phyloP scores from a whole-genome alignment of 768 basidiomycete genomes.

The Macrolepiota dolichaula region DNA sequence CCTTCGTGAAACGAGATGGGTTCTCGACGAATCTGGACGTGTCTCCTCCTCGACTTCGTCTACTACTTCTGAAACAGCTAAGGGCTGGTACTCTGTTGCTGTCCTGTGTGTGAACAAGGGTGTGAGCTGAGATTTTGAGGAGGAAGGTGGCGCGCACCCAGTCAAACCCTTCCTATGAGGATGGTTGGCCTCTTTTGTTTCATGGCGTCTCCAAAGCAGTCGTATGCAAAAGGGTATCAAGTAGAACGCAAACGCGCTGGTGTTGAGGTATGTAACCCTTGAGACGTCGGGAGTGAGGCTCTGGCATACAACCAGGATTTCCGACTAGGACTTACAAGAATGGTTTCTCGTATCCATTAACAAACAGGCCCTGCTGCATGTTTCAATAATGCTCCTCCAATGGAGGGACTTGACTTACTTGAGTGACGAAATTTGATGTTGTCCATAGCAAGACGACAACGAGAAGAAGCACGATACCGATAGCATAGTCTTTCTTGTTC shows the following conservation, averaged over 20 bases:
- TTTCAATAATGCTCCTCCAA: background rate
- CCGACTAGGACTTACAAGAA: conserved; percentile 55
- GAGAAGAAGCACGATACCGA: conserved; percentile 69
- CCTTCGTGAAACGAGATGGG: background rate
- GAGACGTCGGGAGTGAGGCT: background rate
- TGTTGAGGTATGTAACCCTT: conserved; percentile 74
- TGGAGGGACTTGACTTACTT: conserved; percentile 38
- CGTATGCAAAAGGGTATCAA: conserved; percentile 28
- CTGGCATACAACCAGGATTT: background rate
- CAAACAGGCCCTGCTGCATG: conserved; percentile 40
- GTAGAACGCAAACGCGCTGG: conserved; percentile 68
- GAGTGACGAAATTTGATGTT: conserved; percentile 80
- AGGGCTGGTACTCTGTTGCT: conserved; percentile 22
- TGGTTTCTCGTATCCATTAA: conserved; percentile 79
- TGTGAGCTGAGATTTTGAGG: background rate
- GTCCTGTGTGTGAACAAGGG: conserved; percentile 6
- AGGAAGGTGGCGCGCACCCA: background rate
- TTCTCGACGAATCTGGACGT: background rate
- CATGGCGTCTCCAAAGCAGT: conserved; percentile 18
- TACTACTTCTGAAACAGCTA: conserved; percentile 12
- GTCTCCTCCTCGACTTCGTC: background rate
- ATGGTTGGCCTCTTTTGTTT: background rate
- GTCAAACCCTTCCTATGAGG: background rate
- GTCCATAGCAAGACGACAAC: conserved; percentile 89
- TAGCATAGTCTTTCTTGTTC: conserved; percentile 33